A percentile compares a stretch with the other conserved stretches of the same genome.
Conservation (phyloP, 2,329 filamentous ascomycete genomes). For the Claviceps spartinae region DNA sequence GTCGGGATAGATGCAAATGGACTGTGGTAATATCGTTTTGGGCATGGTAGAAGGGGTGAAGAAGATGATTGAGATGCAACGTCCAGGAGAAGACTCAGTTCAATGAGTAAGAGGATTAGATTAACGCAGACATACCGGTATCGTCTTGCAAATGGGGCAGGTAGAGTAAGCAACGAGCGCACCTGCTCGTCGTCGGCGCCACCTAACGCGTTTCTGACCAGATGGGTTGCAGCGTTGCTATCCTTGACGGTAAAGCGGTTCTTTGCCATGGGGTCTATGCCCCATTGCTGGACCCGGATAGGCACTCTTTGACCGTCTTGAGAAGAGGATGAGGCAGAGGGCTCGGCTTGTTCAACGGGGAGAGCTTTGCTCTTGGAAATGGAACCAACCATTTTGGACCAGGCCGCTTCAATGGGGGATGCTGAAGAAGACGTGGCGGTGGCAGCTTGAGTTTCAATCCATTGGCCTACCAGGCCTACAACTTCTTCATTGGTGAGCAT, state of each 20-base stretch:
- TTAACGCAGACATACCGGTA: slow-evolving; percentile 52
- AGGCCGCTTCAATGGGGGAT: slow-evolving; percentile 56
- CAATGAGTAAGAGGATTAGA: no score
- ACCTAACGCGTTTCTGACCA: slow-evolving; percentile 87
- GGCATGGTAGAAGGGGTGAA: neutral
- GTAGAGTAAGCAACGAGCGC: slow-evolving; percentile 79
- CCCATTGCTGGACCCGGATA: slow-evolving; percentile 84
- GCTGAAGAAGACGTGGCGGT: slow-evolving; percentile 20
- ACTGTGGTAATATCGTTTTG: neutral
- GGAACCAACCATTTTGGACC: slow-evolving; percentile 49
- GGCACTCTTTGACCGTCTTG: slow-evolving; percentile 67
- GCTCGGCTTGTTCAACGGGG: slow-evolving; percentile 57
- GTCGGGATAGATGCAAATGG: neutral
- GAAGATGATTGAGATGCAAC: no score
- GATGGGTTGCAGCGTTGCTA: slow-evolving; percentile 89
- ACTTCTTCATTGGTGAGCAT: slow-evolving; percentile 99
- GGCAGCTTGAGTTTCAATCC: slow-evolving; percentile 67
- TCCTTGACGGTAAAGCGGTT: slow-evolving; percentile 89
- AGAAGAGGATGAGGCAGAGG: slow-evolving; percentile 18
- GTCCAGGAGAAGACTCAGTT: no score
- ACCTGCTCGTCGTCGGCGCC: slow-evolving; percentile 90
- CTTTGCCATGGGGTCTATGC: slow-evolving; percentile 57
- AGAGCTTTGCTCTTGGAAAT: slow-evolving; percentile 34
- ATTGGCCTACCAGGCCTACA: slow-evolving; percentile 88
- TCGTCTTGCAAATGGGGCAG: slow-evolving; percentile 77